Evolutionary conservation across 768 basidiomycete genomes (phyloP), one percentile per base, ranked within the genome.

Genomic region (Sarcodon sp.): DNA sequence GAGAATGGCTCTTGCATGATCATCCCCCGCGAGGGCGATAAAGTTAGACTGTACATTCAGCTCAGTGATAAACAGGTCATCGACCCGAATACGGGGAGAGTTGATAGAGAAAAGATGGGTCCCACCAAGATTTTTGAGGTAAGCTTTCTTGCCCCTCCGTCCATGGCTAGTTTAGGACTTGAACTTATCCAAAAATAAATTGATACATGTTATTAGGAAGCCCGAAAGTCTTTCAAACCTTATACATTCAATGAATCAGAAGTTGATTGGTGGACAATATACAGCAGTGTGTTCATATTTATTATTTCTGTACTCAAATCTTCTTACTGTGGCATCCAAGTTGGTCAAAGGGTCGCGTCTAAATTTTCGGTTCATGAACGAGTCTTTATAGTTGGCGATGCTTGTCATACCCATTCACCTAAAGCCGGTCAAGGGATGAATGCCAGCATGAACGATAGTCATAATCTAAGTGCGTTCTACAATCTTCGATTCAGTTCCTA

Each of bases 361-460:
- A 62, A 61, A n/a, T 79, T 70, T 58, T 69, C 70, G 1, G 54
- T 66, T 0, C 51, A 67, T 35, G 59, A 76, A 33, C 71, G 77
- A 4, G 64, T 77, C 2, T 75, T 78, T 53, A 77, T 79, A 43
- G 77, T 71, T 0, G 76, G 77, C 11, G 75, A 75, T 51, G 75
- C 75, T 3, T 77, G 71, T 35, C 71, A 69, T 49, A 70, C 68
- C 12, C 69, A 69, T 44, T 70, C 66, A 0, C 66, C 66, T 1
- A 68, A 69, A 58, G 70, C 69, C 46, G 67, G 68, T 5, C 75
- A 76, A 49, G 75, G 72, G 1, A 69, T 73, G 72, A 75, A 74
- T 32, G 73, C 73, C 4, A 69, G 69, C 44, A 74, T 76, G 65
- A 73, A 69, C 47, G 76, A 78, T 48, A 61, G 70, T 0, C 76